These are phyloP conservation scores for Saitozyma podzolica DNA, from an alignment of 768 basidiomycete genomes.

Conservation along the genomic window DNA sequence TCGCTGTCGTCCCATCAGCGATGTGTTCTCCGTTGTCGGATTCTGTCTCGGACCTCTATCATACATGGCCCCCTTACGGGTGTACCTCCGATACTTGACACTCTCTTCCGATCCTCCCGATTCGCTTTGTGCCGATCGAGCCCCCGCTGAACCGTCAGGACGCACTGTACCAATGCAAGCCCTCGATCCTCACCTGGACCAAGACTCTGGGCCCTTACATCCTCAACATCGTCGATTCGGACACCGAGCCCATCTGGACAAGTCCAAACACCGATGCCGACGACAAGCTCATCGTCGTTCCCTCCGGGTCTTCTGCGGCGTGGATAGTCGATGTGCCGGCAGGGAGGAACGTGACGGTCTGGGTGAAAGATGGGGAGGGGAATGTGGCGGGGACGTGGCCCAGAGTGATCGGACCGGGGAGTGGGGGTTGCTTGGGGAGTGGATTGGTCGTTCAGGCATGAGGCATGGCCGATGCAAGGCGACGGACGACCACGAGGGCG, in stretches of 20 bases:
- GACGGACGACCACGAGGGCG: no score
- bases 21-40: no score
- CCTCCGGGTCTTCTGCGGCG: conserved; percentile 16
- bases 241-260: background rate
- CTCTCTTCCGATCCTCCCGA: no score
- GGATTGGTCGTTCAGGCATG: no score
- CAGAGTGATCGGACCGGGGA: conserved; percentile 24
- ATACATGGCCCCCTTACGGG: no score
- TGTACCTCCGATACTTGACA: no score
- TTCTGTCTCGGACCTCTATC: no score
- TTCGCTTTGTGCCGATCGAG: no score
- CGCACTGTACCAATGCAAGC: conserved; percentile 15
- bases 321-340: conserved; percentile 33
- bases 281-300: conserved; percentile 18
- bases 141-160: conserved; percentile 5
- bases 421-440: conserved; percentile 21
- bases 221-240: conserved; percentile 9
- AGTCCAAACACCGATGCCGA: conserved; percentile 1
- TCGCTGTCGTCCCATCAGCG: no score
- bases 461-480: no score
- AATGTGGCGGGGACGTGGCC: conserved; percentile 11
- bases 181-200: conserved; percentile 24
- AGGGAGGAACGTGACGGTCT: conserved; percentile 22
- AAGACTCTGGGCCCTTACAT: conserved; percentile 17
- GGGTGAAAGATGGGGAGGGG: conserved; percentile 29